A percentile compares a stretch with the other conserved stretches of the same genome.
Conservation (phyloP, 2,329 filamentous ascomycete genomes). For the Pezicula neosporulosa region DNA sequence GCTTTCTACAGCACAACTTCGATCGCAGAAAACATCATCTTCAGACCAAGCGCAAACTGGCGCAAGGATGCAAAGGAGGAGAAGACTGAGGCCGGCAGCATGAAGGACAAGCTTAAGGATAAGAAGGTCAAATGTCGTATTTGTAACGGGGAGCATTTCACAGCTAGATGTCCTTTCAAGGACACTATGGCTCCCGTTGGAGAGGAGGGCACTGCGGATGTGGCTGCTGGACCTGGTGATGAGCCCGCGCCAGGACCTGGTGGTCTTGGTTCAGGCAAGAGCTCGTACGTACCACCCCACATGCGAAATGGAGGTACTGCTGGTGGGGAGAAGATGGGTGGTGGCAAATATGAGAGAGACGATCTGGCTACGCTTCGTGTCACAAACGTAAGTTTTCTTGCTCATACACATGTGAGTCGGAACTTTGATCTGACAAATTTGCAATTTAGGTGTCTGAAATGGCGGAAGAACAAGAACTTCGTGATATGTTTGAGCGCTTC, state of each 20-base stretch:
- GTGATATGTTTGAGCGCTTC: slow-evolving; percentile 97
- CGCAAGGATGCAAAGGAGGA: slow-evolving; percentile 84
- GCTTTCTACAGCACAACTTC: too few relatives aligned
- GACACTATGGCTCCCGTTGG: slow-evolving; percentile 94
- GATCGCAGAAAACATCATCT: slow-evolving; percentile 97
- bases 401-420: background rate
- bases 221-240: slow-evolving; percentile 45
- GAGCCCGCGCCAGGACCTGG: slow-evolving; percentile 44
- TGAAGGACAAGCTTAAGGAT: slow-evolving; percentile 87
- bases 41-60: slow-evolving; percentile 92
- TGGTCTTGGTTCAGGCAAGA: slow-evolving; percentile 61
- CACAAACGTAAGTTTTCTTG: slow-evolving; percentile 74
- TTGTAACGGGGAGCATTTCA: slow-evolving; percentile 98
- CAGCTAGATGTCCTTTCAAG: slow-evolving; percentile 98
- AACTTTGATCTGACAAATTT: slow-evolving; percentile 11
- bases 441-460: slow-evolving; percentile 79
- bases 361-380: slow-evolving; percentile 95
- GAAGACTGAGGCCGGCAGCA: slow-evolving; percentile 69
- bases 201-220: slow-evolving; percentile 51
- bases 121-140: slow-evolving; percentile 99
- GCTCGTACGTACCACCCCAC: slow-evolving; percentile 92
- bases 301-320: slow-evolving; percentile 67
- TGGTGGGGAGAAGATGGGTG: slow-evolving; percentile 76
- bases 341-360: slow-evolving; percentile 91
- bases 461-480: slow-evolving; percentile 91